Evolutionary conservation across 257 asterid species (phyloP).

Genomic region (Euphrasia confusa): DNA sequence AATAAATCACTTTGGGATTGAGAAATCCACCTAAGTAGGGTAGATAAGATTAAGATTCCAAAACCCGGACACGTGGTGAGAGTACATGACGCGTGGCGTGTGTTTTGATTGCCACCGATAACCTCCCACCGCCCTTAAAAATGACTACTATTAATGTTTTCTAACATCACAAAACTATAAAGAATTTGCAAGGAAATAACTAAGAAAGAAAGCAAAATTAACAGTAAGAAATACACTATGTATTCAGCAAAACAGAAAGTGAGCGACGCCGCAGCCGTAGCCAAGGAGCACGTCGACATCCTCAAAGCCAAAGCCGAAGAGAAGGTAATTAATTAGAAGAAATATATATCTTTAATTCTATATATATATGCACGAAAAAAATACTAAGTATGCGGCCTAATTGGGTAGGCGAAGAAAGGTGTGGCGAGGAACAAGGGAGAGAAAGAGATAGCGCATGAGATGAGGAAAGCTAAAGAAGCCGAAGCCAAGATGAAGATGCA

Average conservation of each 20-base stretch:
- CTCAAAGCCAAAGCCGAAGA: slow-evolving; percentile 62
- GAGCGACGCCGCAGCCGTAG: slow-evolving; percentile 59
- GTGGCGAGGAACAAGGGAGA: slow-evolving; percentile 52
- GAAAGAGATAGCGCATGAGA: slow-evolving; percentile 46
- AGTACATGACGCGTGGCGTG: not conserved
- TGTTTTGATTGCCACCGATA: not conserved
- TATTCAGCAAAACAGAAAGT: slow-evolving; percentile 52
- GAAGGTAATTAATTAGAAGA: slow-evolving; percentile 32
- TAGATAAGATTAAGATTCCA: not conserved
- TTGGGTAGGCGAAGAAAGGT: slow-evolving; percentile 45
- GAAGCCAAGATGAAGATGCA: slow-evolving; percentile 79
- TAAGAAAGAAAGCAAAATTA: not conserved
- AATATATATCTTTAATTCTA: too few relatives aligned
- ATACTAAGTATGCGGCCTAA: too few relatives aligned
- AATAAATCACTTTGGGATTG: too few relatives aligned
- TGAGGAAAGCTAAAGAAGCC: slow-evolving; percentile 62
- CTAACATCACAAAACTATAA: too few relatives aligned
- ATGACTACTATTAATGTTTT: too few relatives aligned
- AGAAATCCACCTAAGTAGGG: too few relatives aligned
- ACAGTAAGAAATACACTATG: slow-evolving; percentile 31
- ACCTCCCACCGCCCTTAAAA: not conserved
- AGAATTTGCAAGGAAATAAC: too few relatives aligned
- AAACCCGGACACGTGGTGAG: not conserved
- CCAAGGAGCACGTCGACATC: slow-evolving; percentile 57
- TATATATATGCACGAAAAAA: too few relatives aligned